Evolutionary conservation across 108 stramenopile genomes (phyloP).

Genomic region (Skeletonema marinoi): DNA sequence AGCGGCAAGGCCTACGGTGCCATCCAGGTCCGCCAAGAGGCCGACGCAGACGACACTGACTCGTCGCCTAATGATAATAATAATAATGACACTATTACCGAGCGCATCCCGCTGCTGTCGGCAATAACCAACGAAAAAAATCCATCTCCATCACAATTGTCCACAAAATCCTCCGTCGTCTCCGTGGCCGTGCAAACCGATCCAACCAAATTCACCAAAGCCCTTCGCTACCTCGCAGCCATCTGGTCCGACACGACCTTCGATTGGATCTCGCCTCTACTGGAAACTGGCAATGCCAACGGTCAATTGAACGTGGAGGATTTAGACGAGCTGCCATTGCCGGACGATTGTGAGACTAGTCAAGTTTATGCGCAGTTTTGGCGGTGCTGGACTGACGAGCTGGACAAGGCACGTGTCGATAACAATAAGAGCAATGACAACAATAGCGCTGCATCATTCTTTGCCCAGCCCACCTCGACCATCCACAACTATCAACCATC

Average conservation of each 20-base stretch:
- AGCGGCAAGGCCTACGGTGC: slow-evolving; percentile 39
- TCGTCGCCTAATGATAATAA: neutral
- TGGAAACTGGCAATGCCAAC: slow-evolving; percentile 64
- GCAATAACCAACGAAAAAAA: neutral
- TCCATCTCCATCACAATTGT: neutral
- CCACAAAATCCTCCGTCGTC: neutral
- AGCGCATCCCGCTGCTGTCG: neutral
- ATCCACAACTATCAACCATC: slow-evolving; percentile 36
- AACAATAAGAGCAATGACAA: slow-evolving; percentile 5
- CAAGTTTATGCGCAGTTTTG: slow-evolving; percentile 48
- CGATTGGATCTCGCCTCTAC: slow-evolving; percentile 74
- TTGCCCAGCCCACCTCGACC: slow-evolving; percentile 5
- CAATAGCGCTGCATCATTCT: neutral
- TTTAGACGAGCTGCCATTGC: slow-evolving; percentile 66
- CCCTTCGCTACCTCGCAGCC: neutral
- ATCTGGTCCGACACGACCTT: slow-evolving; percentile 68
- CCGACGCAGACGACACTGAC: neutral
- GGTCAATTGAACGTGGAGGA: slow-evolving; percentile 72
- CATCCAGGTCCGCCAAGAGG: slow-evolving; percentile 19
- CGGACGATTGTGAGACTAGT: slow-evolving; percentile 55
- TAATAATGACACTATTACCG: neutral
- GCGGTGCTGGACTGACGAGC: slow-evolving; percentile 63
- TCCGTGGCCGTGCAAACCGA: neutral
- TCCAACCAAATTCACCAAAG: neutral
- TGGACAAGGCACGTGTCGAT: slow-evolving; percentile 5